Conservation (phyloP, 2,329 filamentous ascomycete species). For the Xylariaceae sp. region DNA sequence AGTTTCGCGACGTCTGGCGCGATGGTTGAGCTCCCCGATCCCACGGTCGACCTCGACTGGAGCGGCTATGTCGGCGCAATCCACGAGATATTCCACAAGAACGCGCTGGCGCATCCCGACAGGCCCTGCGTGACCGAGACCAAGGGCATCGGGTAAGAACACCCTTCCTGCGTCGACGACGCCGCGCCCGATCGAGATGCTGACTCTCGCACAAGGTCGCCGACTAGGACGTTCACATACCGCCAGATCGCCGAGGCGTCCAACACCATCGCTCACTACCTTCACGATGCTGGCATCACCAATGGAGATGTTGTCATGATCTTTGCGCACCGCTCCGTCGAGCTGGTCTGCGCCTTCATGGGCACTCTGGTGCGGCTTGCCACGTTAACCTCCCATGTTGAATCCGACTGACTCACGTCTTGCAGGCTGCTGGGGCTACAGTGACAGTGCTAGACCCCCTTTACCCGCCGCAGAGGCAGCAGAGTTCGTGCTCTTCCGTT, state of each 20-base stretch:
- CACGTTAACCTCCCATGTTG: slow-evolving; percentile 37
- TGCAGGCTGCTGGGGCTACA: slow-evolving; percentile 52
- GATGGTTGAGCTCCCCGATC: slow-evolving; percentile 50
- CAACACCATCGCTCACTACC: slow-evolving; percentile 74
- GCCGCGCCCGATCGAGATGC: background rate
- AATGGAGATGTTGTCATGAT: slow-evolving; percentile 91
- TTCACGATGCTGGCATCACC: slow-evolving; percentile 67
- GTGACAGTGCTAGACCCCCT: slow-evolving; percentile 70
- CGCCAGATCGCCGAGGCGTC: slow-evolving; percentile 80
- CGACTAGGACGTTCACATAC: slow-evolving; percentile 64
- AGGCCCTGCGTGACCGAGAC: slow-evolving; percentile 49
- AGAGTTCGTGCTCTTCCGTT: slow-evolving; percentile 36
- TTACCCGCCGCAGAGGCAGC: slow-evolving; percentile 76
- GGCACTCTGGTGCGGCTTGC: slow-evolving; percentile 47
- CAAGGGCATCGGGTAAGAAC: slow-evolving; percentile 16
- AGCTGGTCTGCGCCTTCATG: slow-evolving; percentile 67
- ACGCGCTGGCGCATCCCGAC: slow-evolving; percentile 66
- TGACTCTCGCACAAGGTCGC: slow-evolving; percentile 33
- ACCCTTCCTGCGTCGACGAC: background rate
- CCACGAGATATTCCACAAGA: slow-evolving; percentile 63
- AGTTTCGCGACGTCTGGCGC: background rate
- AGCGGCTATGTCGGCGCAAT: slow-evolving; percentile 62
- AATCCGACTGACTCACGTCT: slow-evolving; percentile 29
- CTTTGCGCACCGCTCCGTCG: slow-evolving; percentile 76
- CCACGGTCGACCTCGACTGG: slow-evolving; percentile 65